A percentile compares a stretch with the other conserved stretches of the same genome.
These are phyloP conservation scores for Articulospora tetracladia DNA, from an alignment of 495 filamentous ascomycete genomes.

Conservation along the genomic window DNA sequence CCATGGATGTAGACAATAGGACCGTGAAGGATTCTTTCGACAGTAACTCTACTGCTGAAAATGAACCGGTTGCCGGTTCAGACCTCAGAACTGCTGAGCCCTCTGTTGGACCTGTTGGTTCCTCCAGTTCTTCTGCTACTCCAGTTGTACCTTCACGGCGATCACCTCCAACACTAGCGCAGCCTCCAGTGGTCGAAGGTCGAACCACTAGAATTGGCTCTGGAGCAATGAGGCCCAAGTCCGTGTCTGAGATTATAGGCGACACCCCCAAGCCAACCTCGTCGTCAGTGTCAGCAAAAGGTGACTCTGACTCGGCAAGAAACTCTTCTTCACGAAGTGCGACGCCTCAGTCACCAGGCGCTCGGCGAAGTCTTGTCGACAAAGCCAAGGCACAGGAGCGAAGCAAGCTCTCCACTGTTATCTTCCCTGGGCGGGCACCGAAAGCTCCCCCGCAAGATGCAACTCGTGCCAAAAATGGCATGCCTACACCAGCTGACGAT, in stretches of 20 bases:
- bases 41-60: slow-evolving; percentile 7
- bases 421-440: slow-evolving; percentile 53
- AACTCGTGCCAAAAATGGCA: slow-evolving; percentile 15
- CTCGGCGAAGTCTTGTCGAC: slow-evolving; percentile 47
- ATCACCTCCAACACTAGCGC: slow-evolving; percentile 19
- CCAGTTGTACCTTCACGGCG: slow-evolving; percentile 15
- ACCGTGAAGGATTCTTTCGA: slow-evolving; percentile 25
- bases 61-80: slow-evolving; percentile 5
- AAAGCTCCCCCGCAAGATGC: slow-evolving; percentile 35
- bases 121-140: slow-evolving; percentile 24
- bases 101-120: neutral
- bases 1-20: slow-evolving; percentile 20
- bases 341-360: slow-evolving; percentile 39
- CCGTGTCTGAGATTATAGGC: slow-evolving; percentile 68
- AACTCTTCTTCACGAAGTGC: slow-evolving; percentile 29
- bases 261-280: slow-evolving; percentile 49
- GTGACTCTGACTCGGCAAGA: slow-evolving; percentile 27
- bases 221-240: slow-evolving; percentile 66
- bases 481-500: slow-evolving; percentile 43
- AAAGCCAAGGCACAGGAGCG: slow-evolving; percentile 59
- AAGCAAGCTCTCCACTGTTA: slow-evolving; percentile 70
- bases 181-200: slow-evolving; percentile 40
- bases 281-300: slow-evolving; percentile 24
- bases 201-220: slow-evolving; percentile 65
- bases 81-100: neutral